Base-by-base conservation (phyloP, 192 early-diverging fungal genomes). In the Endogone sp. region DNA sequence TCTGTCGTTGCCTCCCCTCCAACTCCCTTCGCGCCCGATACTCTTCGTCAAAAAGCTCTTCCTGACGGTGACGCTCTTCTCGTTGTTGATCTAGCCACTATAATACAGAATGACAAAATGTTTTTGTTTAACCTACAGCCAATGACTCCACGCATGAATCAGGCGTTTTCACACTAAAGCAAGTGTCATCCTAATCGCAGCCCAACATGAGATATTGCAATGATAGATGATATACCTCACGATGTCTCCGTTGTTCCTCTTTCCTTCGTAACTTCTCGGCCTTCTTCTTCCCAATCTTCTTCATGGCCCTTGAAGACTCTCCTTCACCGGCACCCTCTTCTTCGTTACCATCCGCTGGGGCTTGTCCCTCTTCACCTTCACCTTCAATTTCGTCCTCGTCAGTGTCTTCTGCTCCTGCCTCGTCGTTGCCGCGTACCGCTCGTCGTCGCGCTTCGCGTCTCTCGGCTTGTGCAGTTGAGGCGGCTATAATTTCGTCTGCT, bases 261-360 rank as follows among this genome's bases (percentile, higher is more conserved):
- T 75, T 78, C 29, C 77, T 68, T 22, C 74, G 68, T 10, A 78
- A 37, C 44, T 75, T 74, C 31, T 78, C 77, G 0, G 77, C 77
- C 60, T 71, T 74, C 27, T 78, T 78, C 63, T 78, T 78, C 29
- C 77, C 77, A 59, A 78, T 70, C 63, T 65, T 67, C 59, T 64
- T 70, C 27, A 74, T 71, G 64, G 27, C 21, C 24, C 21, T 65
- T n/a, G 59, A 60, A 6, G 24, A 26, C 24, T 23, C 27, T 49
- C 72, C 72, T 22, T 63, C 75, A 28, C 63, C 76, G 24, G 65
- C 71, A 20, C 65, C 75, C 0, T n/a, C 68, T 49, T 49, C 37
- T 16, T 16, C 37, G 37, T 49, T 16, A 6, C 37, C 37, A 16
- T 49, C 37, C 37, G 9, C 37, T n/a, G n/a, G n/a, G 37, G 6